Percentiles rank a stretch among this genome's conserved stretches.
Conservation (phyloP, 768 basidiomycete genomes). For the Trametes meyenii region DNA sequence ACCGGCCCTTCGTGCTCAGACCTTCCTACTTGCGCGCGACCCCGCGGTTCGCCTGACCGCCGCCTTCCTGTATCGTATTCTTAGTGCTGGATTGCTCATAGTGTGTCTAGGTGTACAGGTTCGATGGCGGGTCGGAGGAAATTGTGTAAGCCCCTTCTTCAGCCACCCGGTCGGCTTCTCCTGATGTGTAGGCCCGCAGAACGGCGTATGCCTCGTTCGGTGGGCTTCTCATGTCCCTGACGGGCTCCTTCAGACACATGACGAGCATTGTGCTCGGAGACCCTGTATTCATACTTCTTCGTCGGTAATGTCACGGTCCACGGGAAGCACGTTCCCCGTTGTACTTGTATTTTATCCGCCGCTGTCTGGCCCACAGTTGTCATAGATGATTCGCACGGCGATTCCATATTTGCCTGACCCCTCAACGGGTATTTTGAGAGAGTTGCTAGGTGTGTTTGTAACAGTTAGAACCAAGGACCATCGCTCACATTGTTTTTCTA, state of each 20-base stretch:
- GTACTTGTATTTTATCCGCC: slow-evolving; percentile 4
- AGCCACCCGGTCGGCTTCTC: slow-evolving; percentile 4
- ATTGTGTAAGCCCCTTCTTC: slow-evolving; percentile 66
- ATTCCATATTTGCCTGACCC: too few species aligned
- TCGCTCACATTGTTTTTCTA: too few species aligned
- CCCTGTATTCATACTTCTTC: slow-evolving; percentile 86
- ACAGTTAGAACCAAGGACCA: too few species aligned
- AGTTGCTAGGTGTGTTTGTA: too few species aligned
- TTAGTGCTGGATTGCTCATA: background rate
- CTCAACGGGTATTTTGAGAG: too few species aligned
- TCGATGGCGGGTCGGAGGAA: slow-evolving; percentile 83
- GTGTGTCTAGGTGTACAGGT: slow-evolving; percentile 83
- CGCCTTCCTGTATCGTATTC: too few species aligned
- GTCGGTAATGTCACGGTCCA: slow-evolving; percentile 54
- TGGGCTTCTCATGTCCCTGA: slow-evolving; percentile 90
- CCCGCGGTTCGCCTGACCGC: too few species aligned
- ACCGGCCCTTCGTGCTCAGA: background rate
- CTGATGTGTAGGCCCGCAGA: slow-evolving; percentile 42
- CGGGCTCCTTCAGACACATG: slow-evolving; percentile 92
- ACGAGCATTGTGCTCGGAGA: slow-evolving; percentile 91
- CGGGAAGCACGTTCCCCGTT: background rate
- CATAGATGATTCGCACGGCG: too few species aligned
- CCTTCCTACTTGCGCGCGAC: background rate
- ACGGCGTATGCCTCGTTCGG: slow-evolving; percentile 97
- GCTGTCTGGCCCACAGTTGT: background rate